Conservation (phyloP, 345 rosid species). For the Garcia nutans region DNA sequence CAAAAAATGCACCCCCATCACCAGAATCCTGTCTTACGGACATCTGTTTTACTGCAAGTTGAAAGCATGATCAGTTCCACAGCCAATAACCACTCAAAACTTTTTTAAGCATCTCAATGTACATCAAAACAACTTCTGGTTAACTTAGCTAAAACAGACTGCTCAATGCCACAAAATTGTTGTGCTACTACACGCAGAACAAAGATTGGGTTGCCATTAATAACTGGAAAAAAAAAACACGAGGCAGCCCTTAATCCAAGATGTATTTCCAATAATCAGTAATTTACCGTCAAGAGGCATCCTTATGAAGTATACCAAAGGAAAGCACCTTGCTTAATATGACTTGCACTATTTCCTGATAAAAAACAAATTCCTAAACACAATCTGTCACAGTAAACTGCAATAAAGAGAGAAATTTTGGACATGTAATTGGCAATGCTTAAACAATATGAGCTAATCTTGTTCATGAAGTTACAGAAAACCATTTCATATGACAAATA, state of each 20-base stretch:
- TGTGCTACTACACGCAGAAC: background rate
- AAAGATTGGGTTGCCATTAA: slow-evolving; percentile 6
- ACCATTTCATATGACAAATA: background rate
- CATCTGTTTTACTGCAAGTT: slow-evolving; percentile 55
- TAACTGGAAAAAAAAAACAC: background rate
- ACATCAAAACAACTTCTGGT: background rate
- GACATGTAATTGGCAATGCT: background rate
- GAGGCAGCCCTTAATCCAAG: slow-evolving; percentile 20
- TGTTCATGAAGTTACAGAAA: slow-evolving; percentile 9
- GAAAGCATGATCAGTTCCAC: slow-evolving; percentile 19
- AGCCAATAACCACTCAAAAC: slow-evolving; percentile 10
- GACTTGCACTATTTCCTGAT: slow-evolving; percentile 34
- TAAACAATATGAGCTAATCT: background rate
- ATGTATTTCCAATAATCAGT: slow-evolving; percentile 20
- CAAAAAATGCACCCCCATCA: slow-evolving; percentile 46
- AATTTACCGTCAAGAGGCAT: slow-evolving; percentile 40
- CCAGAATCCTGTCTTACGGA: slow-evolving; percentile 44
- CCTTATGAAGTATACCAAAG: slow-evolving; percentile 35
- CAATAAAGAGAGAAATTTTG: slow-evolving; percentile 9
- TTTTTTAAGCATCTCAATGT: background rate
- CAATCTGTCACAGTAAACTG: slow-evolving; percentile 28
- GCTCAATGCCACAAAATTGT: background rate
- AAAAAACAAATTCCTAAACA: slow-evolving; percentile 22
- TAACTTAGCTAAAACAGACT: slow-evolving; percentile 6
- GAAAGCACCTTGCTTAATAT: slow-evolving; percentile 31